Conservation (phyloP, 2,329 filamentous ascomycete genomes). For the Fusarium camptoceras region DNA sequence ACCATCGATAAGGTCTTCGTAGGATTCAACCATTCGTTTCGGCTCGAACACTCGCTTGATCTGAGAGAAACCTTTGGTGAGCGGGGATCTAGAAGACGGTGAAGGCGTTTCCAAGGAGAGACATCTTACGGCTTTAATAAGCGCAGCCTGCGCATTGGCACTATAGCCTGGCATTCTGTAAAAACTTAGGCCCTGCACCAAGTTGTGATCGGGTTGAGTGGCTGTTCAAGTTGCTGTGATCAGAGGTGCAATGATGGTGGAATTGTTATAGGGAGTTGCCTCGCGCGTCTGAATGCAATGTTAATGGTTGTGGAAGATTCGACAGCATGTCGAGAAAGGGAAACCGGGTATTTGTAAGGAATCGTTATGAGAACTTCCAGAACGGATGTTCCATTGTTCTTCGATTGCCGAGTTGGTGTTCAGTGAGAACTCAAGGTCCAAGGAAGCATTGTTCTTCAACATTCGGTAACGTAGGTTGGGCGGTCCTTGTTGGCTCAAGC, state of each 20-base stretch:
- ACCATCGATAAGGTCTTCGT: constrained; percentile 66
- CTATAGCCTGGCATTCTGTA: constrained; percentile 54
- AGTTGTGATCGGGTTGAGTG: constrained; percentile 5
- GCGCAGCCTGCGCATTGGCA: constrained; percentile 62
- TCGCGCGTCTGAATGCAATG: constrained; percentile 43
- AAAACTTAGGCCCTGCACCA: constrained; percentile 16
- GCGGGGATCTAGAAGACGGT: constrained; percentile 20
- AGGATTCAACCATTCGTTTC: constrained; percentile 59
- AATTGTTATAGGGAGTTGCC: constrained; percentile 41
- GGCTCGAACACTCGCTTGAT: constrained; percentile 58
- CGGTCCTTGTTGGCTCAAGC: constrained; percentile 20
- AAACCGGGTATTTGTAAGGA: constrained; percentile 23
- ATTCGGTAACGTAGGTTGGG: constrained; percentile 18
- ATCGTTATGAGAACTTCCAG: constrained; percentile 22
- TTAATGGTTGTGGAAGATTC: constrained; percentile 21
- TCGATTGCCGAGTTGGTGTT: constrained; percentile 24
- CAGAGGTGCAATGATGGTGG: constrained; percentile 19
- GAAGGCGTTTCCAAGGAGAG: constrained; percentile 13
- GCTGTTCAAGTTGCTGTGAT: constrained; percentile 27
- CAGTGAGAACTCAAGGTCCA: constrained; percentile 25
- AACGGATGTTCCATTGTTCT: constrained; percentile 34
- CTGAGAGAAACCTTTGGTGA: constrained; percentile 38
- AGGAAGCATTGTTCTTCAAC: constrained; percentile 38
- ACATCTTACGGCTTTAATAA: constrained; percentile 65
- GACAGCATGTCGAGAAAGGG: constrained; percentile 38